These are phyloP conservation scores for Blastocystis sp. DNA, from an alignment of 352 stramenopile genomes.

Conservation along the genomic window DNA sequence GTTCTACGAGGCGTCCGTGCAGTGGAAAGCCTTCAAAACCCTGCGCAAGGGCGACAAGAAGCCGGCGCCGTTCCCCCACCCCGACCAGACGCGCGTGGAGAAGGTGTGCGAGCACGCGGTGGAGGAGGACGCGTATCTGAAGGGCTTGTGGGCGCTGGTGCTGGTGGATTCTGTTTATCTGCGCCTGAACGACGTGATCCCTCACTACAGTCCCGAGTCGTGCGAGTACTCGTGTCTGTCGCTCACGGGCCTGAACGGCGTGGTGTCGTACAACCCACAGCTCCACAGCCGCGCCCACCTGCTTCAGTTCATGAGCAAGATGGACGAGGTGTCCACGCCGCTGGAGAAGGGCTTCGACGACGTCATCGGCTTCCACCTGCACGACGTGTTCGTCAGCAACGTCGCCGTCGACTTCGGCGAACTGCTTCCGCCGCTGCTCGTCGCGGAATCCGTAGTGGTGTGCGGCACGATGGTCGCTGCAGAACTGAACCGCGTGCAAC, in stretches of 20 bases:
- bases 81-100: constrained; percentile 13
- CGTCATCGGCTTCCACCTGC: constrained; percentile 59
- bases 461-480: constrained; percentile 59
- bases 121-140: background rate
- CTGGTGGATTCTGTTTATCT: constrained; percentile 35
- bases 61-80: constrained; percentile 38
- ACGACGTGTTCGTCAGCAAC: constrained; percentile 41
- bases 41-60: background rate
- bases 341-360: constrained; percentile 62
- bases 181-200: constrained; percentile 30
- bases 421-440: background rate
- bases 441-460: background rate
- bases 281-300: constrained; percentile 43
- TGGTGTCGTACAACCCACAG: constrained; percentile 30
- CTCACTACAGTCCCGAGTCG: constrained; percentile 26
- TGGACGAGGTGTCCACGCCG: constrained; percentile 41
- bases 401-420: constrained; percentile 24
- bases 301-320: constrained; percentile 45
- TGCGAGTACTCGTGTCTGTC: constrained; percentile 36
- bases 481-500: constrained; percentile 57
- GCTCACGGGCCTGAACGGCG: constrained; percentile 21
- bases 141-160: constrained; percentile 48
- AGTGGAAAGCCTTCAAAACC: constrained; percentile 65
- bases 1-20: constrained; percentile 47
- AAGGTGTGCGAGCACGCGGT: constrained; percentile 28